Conservation (phyloP, 371 early-diverging fungal species). For the Saksenaea oblongispora region DNA sequence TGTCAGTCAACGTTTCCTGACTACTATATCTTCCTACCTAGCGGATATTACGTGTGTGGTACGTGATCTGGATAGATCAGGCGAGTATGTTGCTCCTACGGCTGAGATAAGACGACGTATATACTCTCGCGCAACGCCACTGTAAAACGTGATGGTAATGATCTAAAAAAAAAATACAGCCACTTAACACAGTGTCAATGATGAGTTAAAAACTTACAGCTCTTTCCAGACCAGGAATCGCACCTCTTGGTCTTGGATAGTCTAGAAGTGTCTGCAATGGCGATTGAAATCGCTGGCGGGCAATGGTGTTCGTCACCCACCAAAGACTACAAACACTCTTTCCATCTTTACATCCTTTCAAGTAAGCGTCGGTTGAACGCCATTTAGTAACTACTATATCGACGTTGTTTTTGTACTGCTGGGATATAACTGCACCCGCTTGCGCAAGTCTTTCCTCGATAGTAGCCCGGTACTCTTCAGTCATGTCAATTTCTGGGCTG, state of each 20-base stretch:
- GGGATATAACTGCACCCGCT: conserved; percentile 56
- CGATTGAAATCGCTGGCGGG: conserved; percentile 28
- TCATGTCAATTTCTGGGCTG: conserved; percentile 18
- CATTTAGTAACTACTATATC: conserved; percentile 63
- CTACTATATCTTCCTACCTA: conserved; percentile 39
- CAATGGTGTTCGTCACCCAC: conserved; percentile 57
- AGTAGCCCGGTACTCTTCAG: conserved; percentile 16
- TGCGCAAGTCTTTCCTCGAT: conserved; percentile 43
- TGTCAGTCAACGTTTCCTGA: background rate
- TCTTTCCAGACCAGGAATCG: conserved; percentile 53
- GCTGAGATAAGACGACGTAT: conserved; percentile 63
- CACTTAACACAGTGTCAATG: background rate
- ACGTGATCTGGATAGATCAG: conserved; percentile 43
- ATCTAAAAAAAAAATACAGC: conserved; percentile 31
- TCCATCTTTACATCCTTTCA: conserved; percentile 58
- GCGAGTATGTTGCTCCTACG: conserved; percentile 68
- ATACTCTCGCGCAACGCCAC: conserved; percentile 65
- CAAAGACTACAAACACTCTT: conserved; percentile 66
- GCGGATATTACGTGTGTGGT: conserved; percentile 69
- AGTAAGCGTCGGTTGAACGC: conserved; percentile 54
- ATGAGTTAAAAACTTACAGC: conserved; percentile 27
- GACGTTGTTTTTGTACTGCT: conserved; percentile 34
- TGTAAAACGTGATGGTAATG: conserved; percentile 73
- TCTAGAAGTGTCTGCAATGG: conserved; percentile 54
- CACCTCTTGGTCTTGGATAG: conserved; percentile 56